Percentiles rank a stretch among this genome's conserved stretches.
Conservation (phyloP, 2,329 filamentous ascomycete species). For the Fusarium falciforme region DNA sequence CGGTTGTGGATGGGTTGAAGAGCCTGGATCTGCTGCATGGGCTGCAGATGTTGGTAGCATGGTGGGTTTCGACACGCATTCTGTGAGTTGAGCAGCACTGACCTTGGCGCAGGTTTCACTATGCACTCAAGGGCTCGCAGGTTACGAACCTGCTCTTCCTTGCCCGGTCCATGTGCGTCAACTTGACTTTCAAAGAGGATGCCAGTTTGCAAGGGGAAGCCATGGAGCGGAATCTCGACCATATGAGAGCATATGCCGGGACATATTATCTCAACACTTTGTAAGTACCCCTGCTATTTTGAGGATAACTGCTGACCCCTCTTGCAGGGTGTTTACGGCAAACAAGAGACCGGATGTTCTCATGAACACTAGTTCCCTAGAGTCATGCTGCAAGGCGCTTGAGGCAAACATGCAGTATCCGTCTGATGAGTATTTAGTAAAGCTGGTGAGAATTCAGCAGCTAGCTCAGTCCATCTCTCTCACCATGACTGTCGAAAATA, state of each 20-base stretch:
- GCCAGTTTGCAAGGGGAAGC: conserved; percentile 31
- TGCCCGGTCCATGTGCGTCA: conserved; percentile 58
- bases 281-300: conserved; percentile 45
- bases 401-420: conserved; percentile 55
- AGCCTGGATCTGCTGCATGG: conserved; percentile 61
- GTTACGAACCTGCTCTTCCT: conserved; percentile 62
- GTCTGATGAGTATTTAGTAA: conserved; percentile 57
- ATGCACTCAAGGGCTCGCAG: conserved; percentile 61
- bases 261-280: conserved; percentile 63
- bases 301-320: neutral
- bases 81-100: neutral
- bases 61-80: conserved; percentile 48
- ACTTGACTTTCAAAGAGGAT: conserved; percentile 50
- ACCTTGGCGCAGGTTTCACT: conserved; percentile 54
- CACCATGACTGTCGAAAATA: conserved; percentile 50
- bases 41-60: conserved; percentile 58
- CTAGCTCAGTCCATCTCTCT: conserved; percentile 60
- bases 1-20: conserved; percentile 55
- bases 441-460: conserved; percentile 61
- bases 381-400: conserved; percentile 57
- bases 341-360: conserved; percentile 62
- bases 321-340: conserved; percentile 54
- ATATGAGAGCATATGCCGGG: conserved; percentile 60
- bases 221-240: conserved; percentile 51
- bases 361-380: conserved; percentile 58